These are phyloP conservation scores for Crithidia thermophila DNA, from an alignment of 208 protist genomes.

Conservation along the genomic window DNA sequence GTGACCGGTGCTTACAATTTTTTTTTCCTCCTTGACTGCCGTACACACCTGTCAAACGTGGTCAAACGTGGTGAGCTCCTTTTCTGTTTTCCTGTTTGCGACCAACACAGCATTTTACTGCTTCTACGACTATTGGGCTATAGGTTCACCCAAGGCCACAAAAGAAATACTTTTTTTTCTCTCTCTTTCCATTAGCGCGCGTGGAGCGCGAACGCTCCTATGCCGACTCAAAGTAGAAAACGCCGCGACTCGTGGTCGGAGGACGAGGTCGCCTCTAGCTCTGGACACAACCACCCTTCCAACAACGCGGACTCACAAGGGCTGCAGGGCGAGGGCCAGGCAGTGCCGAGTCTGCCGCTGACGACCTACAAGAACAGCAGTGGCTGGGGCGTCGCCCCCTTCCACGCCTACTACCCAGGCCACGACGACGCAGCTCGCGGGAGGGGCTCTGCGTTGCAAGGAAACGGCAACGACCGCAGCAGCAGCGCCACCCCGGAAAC, in stretches of 20 bases:
- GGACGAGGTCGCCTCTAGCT: conserved; percentile 1
- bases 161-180: too few relatives aligned
- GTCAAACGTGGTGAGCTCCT: too few relatives aligned
- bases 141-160: too few relatives aligned
- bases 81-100: too few relatives aligned
- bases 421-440: conserved; percentile 47
- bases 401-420: conserved; percentile 45
- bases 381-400: conserved; percentile 69
- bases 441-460: conserved; percentile 29
- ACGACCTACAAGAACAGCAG: conserved; percentile 56
- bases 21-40: too few relatives aligned
- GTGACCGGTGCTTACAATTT: too few relatives aligned
- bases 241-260: conserved; percentile 13
- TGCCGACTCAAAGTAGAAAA: conserved; percentile 12
- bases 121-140: too few relatives aligned
- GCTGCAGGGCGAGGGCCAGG: background rate
- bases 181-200: too few relatives aligned
- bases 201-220: too few relatives aligned
- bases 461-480: background rate
- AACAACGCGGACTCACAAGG: background rate
- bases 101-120: too few relatives aligned
- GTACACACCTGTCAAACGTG: too few relatives aligned
- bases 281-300: conserved; percentile 7
- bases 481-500: conserved; percentile 8
- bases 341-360: conserved; percentile 45